Evolutionary conservation across 2,329 filamentous ascomycete species (phyloP).

Genomic region (Camillea tinctor): DNA sequence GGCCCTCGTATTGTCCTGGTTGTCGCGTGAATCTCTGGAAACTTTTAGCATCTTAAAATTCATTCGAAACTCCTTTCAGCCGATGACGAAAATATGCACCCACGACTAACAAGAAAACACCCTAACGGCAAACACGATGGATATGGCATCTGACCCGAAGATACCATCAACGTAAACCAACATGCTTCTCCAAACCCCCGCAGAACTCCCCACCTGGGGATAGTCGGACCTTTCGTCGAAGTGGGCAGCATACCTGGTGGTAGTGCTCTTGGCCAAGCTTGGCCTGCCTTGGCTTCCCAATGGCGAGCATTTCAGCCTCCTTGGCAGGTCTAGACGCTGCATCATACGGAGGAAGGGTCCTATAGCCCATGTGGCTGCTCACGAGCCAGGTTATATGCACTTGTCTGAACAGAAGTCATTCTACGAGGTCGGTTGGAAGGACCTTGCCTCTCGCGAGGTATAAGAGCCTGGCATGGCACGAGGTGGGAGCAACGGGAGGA

Average conservation of each 20-base stretch:
- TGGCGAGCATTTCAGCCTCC: conserved; percentile 6
- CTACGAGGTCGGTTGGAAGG: neutral
- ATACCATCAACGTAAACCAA: neutral
- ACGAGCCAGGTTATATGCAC: neutral
- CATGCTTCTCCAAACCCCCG: conserved; percentile 6
- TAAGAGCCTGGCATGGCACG: neutral
- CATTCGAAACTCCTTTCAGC: neutral
- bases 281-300: conserved; percentile 12
- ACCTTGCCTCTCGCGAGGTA: neutral
- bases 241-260: conserved; percentile 1
- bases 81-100: neutral
- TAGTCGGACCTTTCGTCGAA: conserved; percentile 4
- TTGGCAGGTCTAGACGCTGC: conserved; percentile 11
- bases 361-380: neutral
- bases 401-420: neutral
- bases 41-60: neutral
- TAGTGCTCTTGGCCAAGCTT: conserved; percentile 13
- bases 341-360: conserved; percentile 8
- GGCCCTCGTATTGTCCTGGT: too few relatives aligned
- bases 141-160: neutral
- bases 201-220: conserved; percentile 5
- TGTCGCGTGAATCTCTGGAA: neutral
- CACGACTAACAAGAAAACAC: neutral
- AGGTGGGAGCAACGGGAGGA: neutral
- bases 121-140: neutral